Conservation (phyloP, 1,284 basidiomycete genomes). For the Omphalotus olearius region DNA sequence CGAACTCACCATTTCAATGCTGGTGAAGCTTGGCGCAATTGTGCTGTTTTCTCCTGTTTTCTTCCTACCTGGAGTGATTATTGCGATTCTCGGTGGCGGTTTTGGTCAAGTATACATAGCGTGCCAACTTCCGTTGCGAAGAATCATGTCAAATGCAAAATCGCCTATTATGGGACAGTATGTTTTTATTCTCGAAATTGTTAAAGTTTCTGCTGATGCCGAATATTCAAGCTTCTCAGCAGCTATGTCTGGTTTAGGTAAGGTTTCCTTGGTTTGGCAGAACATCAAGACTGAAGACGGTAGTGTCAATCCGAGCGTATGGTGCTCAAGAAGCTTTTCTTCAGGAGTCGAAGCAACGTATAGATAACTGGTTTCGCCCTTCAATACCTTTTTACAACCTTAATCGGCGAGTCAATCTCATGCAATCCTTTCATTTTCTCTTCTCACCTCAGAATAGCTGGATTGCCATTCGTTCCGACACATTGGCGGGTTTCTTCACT, state of each 20-base stretch:
- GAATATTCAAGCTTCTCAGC: slow-evolving; percentile 8
- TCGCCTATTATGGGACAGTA: slow-evolving; percentile 12
- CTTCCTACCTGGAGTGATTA: slow-evolving; percentile 3
- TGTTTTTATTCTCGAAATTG: background rate
- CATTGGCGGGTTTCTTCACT: slow-evolving; percentile 9
- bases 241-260: slow-evolving; percentile 10
- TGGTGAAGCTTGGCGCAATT: slow-evolving; percentile 4
- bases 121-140: slow-evolving; percentile 3
- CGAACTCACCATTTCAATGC: background rate
- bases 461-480: slow-evolving; percentile 13
- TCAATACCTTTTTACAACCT: slow-evolving; percentile 7
- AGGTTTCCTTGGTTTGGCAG: background rate
- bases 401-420: background rate
- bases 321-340: slow-evolving; percentile 11
- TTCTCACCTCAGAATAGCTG: background rate
- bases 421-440: background rate
- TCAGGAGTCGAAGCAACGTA: slow-evolving; percentile 1
- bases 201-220: too few relatives aligned
- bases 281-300: background rate
- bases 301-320: slow-evolving; percentile 14
- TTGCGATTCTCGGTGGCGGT: background rate
- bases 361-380: slow-evolving; percentile 7
- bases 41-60: slow-evolving; percentile 5
- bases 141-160: slow-evolving; percentile 9
- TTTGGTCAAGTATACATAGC: slow-evolving; percentile 5